These are phyloP conservation scores for Tricholoma flavovirens DNA, from an alignment of 768 basidiomycete species.

Conservation along the genomic window DNA sequence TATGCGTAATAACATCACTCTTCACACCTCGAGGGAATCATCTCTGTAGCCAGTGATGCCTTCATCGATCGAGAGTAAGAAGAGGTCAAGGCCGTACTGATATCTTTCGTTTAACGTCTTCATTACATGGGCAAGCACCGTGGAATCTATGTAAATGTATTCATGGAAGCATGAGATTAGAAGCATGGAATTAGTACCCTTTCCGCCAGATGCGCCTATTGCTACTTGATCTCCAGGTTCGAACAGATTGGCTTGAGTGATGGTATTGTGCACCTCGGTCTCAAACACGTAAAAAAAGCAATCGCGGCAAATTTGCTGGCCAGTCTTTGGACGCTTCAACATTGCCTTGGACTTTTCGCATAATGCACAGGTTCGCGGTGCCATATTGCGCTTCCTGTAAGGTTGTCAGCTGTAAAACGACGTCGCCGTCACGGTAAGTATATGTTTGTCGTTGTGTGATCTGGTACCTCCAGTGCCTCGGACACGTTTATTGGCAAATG, in stretches of 20 bases:
- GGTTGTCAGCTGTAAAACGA: too few relatives aligned
- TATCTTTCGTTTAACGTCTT: constrained; percentile 93
- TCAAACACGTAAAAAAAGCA: constrained; percentile 98
- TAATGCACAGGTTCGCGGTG: constrained; percentile 73
- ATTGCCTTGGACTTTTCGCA: constrained; percentile 78
- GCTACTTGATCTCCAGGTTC: constrained; percentile 87
- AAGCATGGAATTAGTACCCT: constrained; percentile 49
- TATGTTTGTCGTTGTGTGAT: too few relatives aligned
- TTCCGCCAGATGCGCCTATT: constrained; percentile 97
- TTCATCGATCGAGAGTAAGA: constrained; percentile 94
- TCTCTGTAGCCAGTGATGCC: constrained; percentile 98
- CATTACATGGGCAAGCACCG: constrained; percentile 96
- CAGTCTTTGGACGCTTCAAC: constrained; percentile 92
- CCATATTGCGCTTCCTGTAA: constrained; percentile 41
- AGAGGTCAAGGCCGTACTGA: constrained; percentile 85
- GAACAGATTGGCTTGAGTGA: constrained; percentile 78
- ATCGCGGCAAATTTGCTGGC: constrained; percentile 92
- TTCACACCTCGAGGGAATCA: constrained; percentile 83
- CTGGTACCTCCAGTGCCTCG: too few relatives aligned
- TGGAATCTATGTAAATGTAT: constrained; percentile 64
- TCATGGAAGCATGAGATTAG: neutral
- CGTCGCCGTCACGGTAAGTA: too few relatives aligned
- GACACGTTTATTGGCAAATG: too few relatives aligned
- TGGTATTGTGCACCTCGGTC: constrained; percentile 97
- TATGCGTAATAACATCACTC: neutral